These are phyloP conservation scores for Aspergillus sp. DNA, from an alignment of 2,329 filamentous ascomycete genomes.

Conservation along the genomic window DNA sequence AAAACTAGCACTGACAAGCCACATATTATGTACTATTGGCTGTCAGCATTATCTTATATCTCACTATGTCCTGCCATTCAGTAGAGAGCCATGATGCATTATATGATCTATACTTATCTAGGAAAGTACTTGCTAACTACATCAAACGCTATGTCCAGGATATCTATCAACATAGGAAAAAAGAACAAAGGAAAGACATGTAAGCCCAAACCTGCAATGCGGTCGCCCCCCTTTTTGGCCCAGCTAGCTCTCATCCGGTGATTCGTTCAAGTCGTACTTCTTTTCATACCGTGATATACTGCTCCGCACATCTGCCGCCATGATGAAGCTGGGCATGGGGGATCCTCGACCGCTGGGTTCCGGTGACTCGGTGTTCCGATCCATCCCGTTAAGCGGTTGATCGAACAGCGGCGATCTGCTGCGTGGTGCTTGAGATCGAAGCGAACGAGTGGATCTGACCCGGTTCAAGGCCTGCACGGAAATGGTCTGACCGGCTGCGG, in stretches of 20 bases:
- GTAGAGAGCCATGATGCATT: constrained; percentile 1
- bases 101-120: background rate
- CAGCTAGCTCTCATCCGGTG: constrained; percentile 29
- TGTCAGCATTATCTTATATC: too few relatives aligned
- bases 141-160: constrained; percentile 9
- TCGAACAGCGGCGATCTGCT: constrained; percentile 23
- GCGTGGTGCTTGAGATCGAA: constrained; percentile 27
- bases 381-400: constrained; percentile 8
- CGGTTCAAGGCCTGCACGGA: constrained; percentile 39
- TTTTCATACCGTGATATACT: constrained; percentile 28
- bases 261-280: constrained; percentile 32
- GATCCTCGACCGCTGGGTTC: constrained; percentile 8
- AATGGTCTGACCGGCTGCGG: constrained; percentile 56
- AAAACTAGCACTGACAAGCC: too few relatives aligned
- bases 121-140: constrained; percentile 1
- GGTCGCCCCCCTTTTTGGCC: background rate
- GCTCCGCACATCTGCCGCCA: constrained; percentile 26
- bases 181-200: constrained; percentile 10
- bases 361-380: constrained; percentile 12
- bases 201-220: background rate
- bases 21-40: too few relatives aligned
- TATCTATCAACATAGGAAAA: constrained; percentile 8
- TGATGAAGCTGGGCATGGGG: constrained; percentile 16
- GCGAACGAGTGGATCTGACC: constrained; percentile 37
- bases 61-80: too few relatives aligned